Evolutionary conservation across 352 stramenopile genomes (phyloP), one percentile per base, ranked within the genome.

Genomic region (Phytopythium aichiense): DNA sequence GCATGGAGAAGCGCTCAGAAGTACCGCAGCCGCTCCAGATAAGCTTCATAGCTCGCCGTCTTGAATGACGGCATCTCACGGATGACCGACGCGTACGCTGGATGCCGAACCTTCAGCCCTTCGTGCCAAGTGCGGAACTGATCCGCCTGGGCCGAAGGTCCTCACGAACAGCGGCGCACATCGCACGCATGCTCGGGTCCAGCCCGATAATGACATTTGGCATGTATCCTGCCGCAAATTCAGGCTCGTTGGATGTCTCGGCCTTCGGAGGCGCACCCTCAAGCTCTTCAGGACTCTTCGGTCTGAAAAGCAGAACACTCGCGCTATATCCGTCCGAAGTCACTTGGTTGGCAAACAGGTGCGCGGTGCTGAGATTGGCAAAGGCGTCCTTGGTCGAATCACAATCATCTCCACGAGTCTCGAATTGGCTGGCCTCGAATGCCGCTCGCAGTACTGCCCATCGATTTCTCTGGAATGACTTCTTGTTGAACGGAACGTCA

Each of bases 31-130:
- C 60, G n/a, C 16, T 48, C 1, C 35, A 63, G 4, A 31, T 71
- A 67, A 23, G 20, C 4, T 0, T 38, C 38, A 42, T 62, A 67
- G 22, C 37, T 48, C 0, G 51, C 22, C 6, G 60, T 67, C 56
- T 65, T 71, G 65, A 71, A 65, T 13, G 65, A 71, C 2, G 60
- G 60, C 60, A 71, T 71, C 33, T 8, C 50, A 4, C 13, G 25
- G 9, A 71, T 43, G 1, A 56, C 42, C 25, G 25, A 30, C 25
- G n/a, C n/a, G n/a, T n/a, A n/a, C n/a, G n/a, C n/a, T n/a, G n/a
- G n/a, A n/a, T n/a, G n/a, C n/a, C n/a, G n/a, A n/a, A n/a, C n/a
- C n/a, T n/a, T n/a, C n/a, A n/a, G n/a, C n/a, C n/a, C n/a, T n/a
- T n/a, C n/a, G n/a, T n/a, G n/a, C n/a, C n/a, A n/a, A n/a, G n/a